These are phyloP conservation scores for Neonectria hederae DNA, from an alignment of 2,329 filamentous ascomycete genomes.

Conservation along the genomic window DNA sequence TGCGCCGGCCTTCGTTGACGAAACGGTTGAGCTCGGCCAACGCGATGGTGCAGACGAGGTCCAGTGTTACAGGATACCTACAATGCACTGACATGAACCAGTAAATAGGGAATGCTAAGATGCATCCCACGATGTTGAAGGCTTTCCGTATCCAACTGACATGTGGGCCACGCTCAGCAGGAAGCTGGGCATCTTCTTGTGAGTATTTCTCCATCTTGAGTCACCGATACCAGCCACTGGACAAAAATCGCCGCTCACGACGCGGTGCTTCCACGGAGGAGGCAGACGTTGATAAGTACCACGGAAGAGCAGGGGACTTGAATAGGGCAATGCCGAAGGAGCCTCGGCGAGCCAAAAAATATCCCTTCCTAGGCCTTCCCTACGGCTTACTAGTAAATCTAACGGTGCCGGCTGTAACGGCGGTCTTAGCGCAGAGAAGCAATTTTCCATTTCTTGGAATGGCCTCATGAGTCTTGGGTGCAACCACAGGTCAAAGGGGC, in stretches of 20 bases:
- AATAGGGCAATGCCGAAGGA: background rate
- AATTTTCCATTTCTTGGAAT: background rate
- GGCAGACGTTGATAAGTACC: background rate
- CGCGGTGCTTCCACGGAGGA: background rate
- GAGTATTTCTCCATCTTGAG: background rate
- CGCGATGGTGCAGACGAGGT: slow-evolving; percentile 33
- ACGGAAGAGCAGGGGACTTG: background rate
- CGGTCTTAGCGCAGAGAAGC: background rate
- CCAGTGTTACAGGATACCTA: slow-evolving; percentile 37
- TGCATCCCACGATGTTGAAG: slow-evolving; percentile 33
- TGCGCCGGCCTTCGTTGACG: slow-evolving; percentile 35
- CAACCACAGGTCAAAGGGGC: background rate
- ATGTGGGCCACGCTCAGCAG: slow-evolving; percentile 13
- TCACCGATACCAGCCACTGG: background rate
- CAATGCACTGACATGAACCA: slow-evolving; percentile 33
- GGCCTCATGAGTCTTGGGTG: background rate
- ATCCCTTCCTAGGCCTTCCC: background rate
- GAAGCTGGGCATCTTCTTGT: background rate
- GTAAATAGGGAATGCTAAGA: slow-evolving; percentile 30
- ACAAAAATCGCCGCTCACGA: background rate
- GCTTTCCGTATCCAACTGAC: slow-evolving; percentile 28
- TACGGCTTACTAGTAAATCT: background rate
- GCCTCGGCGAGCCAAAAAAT: background rate
- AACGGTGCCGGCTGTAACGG: background rate
- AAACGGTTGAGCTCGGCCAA: slow-evolving; percentile 37